Evolutionary conservation across 768 basidiomycete species (phyloP).

Genomic region (Amanita muscaria): DNA sequence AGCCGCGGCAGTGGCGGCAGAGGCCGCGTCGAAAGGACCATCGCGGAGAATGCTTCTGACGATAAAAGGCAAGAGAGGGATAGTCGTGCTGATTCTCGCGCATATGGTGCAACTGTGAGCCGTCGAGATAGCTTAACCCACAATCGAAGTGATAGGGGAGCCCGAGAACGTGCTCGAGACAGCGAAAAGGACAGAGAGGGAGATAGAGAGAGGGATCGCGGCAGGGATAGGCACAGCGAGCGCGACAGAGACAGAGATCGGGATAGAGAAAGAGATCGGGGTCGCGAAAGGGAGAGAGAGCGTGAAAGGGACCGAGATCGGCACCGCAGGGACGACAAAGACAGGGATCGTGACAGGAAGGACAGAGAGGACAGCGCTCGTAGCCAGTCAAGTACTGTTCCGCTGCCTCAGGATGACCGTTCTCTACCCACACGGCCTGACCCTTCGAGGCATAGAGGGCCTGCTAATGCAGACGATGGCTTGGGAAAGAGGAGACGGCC

Average conservation of each 20-base stretch:
- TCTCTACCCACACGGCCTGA: conserved; percentile 53
- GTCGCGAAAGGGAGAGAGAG: conserved; percentile 51
- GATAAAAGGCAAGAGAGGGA: conserved; percentile 51
- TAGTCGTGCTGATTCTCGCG: conserved; percentile 34
- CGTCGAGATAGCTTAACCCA: conserved; percentile 47
- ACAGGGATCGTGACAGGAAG: conserved; percentile 43
- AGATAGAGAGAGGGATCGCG: conserved; percentile 35
- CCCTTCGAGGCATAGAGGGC: conserved; percentile 42
- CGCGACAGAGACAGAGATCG: conserved; percentile 36
- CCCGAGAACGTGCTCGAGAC: conserved; percentile 36
- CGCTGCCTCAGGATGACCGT: conserved; percentile 40
- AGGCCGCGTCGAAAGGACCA: conserved; percentile 41
- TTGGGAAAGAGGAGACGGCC: conserved; percentile 66
- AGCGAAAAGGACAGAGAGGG: conserved; percentile 29
- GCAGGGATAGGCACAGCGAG: conserved; percentile 39
- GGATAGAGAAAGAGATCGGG: conserved; percentile 43
- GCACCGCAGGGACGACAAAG: conserved; percentile 32
- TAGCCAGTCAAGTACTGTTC: conserved; percentile 24
- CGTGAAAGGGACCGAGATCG: conserved; percentile 48
- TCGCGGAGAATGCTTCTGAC: conserved; percentile 37
- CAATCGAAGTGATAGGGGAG: conserved; percentile 41
- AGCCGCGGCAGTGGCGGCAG: conserved; percentile 67
- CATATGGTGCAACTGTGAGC: conserved; percentile 27
- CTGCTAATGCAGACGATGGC: conserved; percentile 46
- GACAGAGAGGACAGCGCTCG: conserved; percentile 61